phyloP scores from a whole-genome alignment of 2,329 filamentous ascomycete genomes.

The Aspergillus calidoustus region DNA sequence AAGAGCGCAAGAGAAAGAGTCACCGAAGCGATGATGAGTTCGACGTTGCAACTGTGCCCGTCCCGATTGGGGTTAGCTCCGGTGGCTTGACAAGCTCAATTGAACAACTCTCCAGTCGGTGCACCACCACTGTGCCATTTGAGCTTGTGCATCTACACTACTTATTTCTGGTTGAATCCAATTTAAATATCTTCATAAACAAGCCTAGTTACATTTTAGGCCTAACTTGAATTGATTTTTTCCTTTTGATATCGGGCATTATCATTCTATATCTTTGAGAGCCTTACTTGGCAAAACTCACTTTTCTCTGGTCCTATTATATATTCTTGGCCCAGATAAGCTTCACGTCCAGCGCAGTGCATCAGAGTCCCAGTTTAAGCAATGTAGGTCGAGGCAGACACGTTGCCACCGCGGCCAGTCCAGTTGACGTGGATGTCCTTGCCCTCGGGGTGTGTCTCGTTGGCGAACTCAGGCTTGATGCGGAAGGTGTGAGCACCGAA shows the following conservation, averaged over 20 bases:
- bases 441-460: conserved; percentile 78
- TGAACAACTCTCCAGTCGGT: neutral
- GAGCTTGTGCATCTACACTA: neutral
- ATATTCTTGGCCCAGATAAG: conserved; percentile 21
- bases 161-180: neutral
- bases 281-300: conserved; percentile 16
- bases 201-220: conserved; percentile 29
- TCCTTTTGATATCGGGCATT: conserved; percentile 25
- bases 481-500: conserved; percentile 93
- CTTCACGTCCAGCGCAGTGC: conserved; percentile 34
- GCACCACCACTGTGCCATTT: too few species aligned
- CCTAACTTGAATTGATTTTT: neutral
- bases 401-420: conserved; percentile 96
- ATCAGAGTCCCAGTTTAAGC: conserved; percentile 64
- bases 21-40: conserved; percentile 14
- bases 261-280: conserved; percentile 31
- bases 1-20: conserved; percentile 13
- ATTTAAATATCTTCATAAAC: conserved; percentile 12
- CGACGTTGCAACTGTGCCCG: conserved; percentile 13
- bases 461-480: conserved; percentile 80
- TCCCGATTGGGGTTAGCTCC: conserved; percentile 24
- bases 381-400: conserved; percentile 96
- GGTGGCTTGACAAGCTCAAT: neutral
- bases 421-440: conserved; percentile 99
- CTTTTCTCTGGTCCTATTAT: conserved; percentile 21